Conservation (phyloP, 2,329 filamentous ascomycete species). For the Monosporascus cannonballus region DNA sequence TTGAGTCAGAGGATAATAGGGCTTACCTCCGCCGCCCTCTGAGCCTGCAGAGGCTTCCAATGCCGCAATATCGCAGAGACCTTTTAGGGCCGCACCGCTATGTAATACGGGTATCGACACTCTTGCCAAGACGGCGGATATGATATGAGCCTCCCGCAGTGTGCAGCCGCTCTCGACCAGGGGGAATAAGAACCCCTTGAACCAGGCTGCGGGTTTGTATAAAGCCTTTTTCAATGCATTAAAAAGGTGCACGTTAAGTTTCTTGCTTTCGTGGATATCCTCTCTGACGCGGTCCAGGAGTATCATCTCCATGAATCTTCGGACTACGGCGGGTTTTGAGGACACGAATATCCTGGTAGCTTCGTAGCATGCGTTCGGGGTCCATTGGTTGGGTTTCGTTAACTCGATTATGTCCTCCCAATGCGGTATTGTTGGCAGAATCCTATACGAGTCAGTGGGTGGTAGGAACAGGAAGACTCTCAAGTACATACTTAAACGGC, state of each 20-base stretch:
- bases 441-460: slow-evolving; percentile 24
- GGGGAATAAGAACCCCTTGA: slow-evolving; percentile 93
- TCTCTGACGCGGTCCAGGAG: slow-evolving; percentile 87
- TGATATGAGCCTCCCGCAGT: slow-evolving; percentile 83
- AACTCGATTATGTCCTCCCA: slow-evolving; percentile 86
- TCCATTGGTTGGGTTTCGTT: slow-evolving; percentile 69
- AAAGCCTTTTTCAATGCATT: slow-evolving; percentile 86
- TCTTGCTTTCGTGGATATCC: slow-evolving; percentile 89
- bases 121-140: slow-evolving; percentile 77
- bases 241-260: slow-evolving; percentile 93
- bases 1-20: background rate
- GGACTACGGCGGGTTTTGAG: slow-evolving; percentile 70
- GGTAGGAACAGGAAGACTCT: background rate
- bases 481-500: slow-evolving; percentile 64
- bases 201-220: slow-evolving; percentile 93
- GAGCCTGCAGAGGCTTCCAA: slow-evolving; percentile 74
- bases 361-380: slow-evolving; percentile 76
- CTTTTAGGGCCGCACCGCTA: slow-evolving; percentile 84
- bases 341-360: slow-evolving; percentile 91
- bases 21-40: slow-evolving; percentile 66
- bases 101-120: slow-evolving; percentile 87
- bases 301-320: slow-evolving; percentile 80
- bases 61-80: slow-evolving; percentile 88
- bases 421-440: slow-evolving; percentile 83
- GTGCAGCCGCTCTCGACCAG: slow-evolving; percentile 82